Base-by-base conservation (phyloP, 768 basidiomycete species). In the Pleurotus tuber-regium region DNA sequence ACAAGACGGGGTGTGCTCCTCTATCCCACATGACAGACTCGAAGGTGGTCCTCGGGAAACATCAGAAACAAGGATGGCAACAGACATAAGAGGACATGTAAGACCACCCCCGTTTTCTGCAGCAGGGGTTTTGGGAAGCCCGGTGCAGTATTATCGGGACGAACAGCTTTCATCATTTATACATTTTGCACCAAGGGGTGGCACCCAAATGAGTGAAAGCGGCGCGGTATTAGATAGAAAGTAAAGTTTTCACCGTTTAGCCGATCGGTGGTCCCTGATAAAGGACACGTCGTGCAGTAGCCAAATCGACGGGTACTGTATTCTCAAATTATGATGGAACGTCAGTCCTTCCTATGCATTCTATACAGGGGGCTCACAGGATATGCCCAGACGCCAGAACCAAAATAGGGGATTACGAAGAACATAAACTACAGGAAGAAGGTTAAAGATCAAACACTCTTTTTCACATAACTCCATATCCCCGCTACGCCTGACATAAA, bases 401-500 rank as follows among this genome's bases (percentile, higher is more conserved):
- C 69, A 57, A 50, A 54, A 70, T 64, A 69, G 68, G 64, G 63
- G 60, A 66, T 74, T 75, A 78, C 73, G 71, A 48, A 48, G 66
- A 78, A 68, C 72, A 72, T 75, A 84, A 67, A 74, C 73, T 73
- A 74, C 63, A 65, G 59, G 64, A 60, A 61, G 31, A 28, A 35
- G 30, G 31, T 28, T 48, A 21, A 48, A 48, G 61, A 77, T 87
- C 79, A 91, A 71, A 95, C 79, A 63, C 77, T 86, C 73, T 81
- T 86, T 80, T 99, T 98, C 73, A 93, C 82, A 75, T 85, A 89
- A 72, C 93, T 92, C 96, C 96, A 99, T 54, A 84, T 74, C 52
- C 95, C 95, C 54, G 96, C 95, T 66, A 86, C 76, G 59, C 85
- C 89, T 59, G 93, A 93, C 70, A 94, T 87, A 59, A 97, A 70